Evolutionary conservation across 2,329 filamentous ascomycete genomes (phyloP).

Genomic region (Claviceps quebecensis): DNA sequence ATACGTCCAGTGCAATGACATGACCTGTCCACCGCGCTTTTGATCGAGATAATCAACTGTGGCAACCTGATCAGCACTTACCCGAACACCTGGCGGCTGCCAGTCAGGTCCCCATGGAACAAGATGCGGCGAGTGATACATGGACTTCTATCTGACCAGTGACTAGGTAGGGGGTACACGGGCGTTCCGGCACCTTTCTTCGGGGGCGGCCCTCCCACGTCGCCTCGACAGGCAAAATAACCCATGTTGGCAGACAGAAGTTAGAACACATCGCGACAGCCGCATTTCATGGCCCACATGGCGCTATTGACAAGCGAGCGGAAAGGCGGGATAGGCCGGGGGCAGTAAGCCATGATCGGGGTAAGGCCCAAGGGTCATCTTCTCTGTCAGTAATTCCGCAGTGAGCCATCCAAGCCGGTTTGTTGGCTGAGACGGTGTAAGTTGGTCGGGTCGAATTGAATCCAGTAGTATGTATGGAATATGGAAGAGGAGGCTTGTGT

Average conservation of each 20-base stretch:
- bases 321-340: background rate
- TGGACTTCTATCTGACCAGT: background rate
- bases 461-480: no score
- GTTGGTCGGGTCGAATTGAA: no score
- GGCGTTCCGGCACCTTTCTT: background rate
- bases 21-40: background rate
- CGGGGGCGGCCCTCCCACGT: background rate
- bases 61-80: background rate
- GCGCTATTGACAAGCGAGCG: slow-evolving; percentile 4
- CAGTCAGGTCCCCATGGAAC: background rate
- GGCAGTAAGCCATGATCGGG: background rate
- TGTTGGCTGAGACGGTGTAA: background rate
- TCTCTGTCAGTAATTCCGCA: background rate
- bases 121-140: background rate
- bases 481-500: background rate
- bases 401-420: no score
- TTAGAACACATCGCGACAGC: background rate
- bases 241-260: background rate
- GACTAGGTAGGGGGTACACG: background rate
- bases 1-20: background rate
- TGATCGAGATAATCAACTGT: background rate
- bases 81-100: background rate
- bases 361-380: background rate
- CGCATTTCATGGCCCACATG: slow-evolving; percentile 3
- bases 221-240: background rate